Evolutionary conservation across 306 rosid genomes (phyloP).

Genomic region (Cicer bijugum): DNA sequence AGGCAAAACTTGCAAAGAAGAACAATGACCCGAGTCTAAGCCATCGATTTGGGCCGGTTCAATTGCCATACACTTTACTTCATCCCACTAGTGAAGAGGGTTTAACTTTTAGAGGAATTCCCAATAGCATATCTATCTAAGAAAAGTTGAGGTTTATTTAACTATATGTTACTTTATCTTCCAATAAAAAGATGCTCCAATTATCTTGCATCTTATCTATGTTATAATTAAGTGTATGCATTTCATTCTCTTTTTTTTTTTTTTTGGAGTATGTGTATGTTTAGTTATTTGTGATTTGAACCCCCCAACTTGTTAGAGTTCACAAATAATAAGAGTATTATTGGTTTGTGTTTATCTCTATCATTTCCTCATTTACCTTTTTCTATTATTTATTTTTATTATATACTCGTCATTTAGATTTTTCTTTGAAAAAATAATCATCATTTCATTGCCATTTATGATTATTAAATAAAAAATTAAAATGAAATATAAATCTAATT

Average conservation of each 20-base stretch:
- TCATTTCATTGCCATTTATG: too few relatives aligned
- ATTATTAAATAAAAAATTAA: too few relatives aligned
- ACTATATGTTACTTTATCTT: conserved; percentile 3
- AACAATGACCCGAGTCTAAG: conserved; percentile 33
- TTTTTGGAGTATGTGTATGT: neutral
- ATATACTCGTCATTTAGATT: too few relatives aligned
- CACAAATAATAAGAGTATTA: conserved; percentile 21
- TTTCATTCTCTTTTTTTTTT: too few relatives aligned
- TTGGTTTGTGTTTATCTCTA: neutral
- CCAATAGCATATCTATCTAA: conserved; percentile 53
- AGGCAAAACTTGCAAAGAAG: conserved; percentile 25
- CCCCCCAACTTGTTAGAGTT: conserved; percentile 6
- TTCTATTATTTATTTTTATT: too few relatives aligned
- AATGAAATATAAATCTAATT: too few relatives aligned
- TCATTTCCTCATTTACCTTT: neutral
- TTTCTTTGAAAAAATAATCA: too few relatives aligned
- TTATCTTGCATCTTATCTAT: conserved; percentile 6
- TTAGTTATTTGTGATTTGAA: conserved; percentile 1
- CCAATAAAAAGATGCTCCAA: conserved; percentile 41
- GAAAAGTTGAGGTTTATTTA: conserved; percentile 17
- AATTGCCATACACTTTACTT: conserved; percentile 55
- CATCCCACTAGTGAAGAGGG: conserved; percentile 48
- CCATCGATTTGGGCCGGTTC: conserved; percentile 43
- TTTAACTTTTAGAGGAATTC: conserved; percentile 49
- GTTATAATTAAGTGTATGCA: neutral